phyloP scores from a whole-genome alignment of 371 early-diverging fungal genomes.

The Furculomyces boomerangus region DNA sequence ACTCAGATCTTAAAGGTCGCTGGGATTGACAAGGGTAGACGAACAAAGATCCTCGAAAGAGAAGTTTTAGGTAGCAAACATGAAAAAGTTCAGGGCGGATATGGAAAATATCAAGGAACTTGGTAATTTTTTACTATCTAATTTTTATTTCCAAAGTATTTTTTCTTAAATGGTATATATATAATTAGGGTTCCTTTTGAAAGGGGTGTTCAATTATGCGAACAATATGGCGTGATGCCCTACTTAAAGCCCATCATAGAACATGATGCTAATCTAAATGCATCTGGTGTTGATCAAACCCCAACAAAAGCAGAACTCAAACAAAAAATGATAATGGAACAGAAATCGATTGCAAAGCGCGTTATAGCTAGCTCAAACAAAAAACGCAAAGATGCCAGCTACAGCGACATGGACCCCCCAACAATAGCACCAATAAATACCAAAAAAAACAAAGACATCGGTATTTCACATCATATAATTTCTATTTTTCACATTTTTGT shows the following conservation, averaged over 20 bases:
- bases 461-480: background rate
- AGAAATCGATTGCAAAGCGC: conserved; percentile 3
- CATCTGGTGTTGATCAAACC: conserved; percentile 21
- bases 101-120: conserved; percentile 89
- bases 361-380: background rate
- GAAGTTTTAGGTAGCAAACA: conserved; percentile 61
- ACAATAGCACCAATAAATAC: background rate
- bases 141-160: background rate
- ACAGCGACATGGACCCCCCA: background rate
- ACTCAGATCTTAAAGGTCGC: conserved; percentile 92
- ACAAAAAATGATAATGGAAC: conserved; percentile 11
- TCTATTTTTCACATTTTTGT: too few relatives aligned
- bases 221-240: conserved; percentile 43
- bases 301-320: conserved; percentile 32
- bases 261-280: conserved; percentile 30
- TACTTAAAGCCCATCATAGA: conserved; percentile 40
- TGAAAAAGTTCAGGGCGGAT: conserved; percentile 90
- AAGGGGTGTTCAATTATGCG: conserved; percentile 50
- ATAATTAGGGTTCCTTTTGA: conserved; percentile 52
- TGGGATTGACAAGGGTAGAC: conserved; percentile 66
- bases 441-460: background rate
- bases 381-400: background rate
- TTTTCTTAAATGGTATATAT: background rate
- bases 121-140: conserved; percentile 7
- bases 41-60: conserved; percentile 76